Evolutionary conservation across 2,329 filamentous ascomycete genomes (phyloP), one percentile per base, ranked within the genome.

Genomic region (Colletotrichum coccodes): DNA sequence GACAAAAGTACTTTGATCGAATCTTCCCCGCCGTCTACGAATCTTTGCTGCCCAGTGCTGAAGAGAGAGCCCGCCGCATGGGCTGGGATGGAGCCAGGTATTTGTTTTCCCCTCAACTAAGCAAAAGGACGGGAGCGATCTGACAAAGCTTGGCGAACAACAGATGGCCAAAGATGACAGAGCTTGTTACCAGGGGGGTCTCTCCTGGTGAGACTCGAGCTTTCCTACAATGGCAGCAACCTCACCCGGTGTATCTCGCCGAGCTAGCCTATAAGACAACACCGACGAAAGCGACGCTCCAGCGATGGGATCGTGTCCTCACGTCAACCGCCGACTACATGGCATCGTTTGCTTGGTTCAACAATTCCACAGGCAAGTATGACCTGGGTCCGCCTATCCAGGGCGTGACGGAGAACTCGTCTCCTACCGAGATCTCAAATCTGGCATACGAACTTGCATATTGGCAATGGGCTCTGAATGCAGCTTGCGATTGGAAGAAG

Each of bases 181-280:
- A 81, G 30, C 50, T 68, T 1, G 47, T 68, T 0, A 73, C 72
- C 1, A 72, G 71, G 0, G 60, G 65, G 9, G 74, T 72, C 9
- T 70, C 72, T 1, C 73, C 88, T 1, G 88, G 88, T 2, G 85
- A 88, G 70, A 89, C 90, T 72, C 90, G 90, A 73, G 84, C 83
- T 8, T 77, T 90, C 2, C 78, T 90, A 3, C 86, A 89, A 64
- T 90, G 88, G 88, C 88, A 90, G 72, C 88, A 89, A 72, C 87
- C 87, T 7, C 88, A 90, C 73, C 81, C 85, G 0, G 85, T 90
- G 80, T 88, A 87, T 72, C 87, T 90, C 72, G 88, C 88, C 0
- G 87, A 89, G 73, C 77, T 84, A n/a, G 84, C 74, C 2, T 73
- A 72, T 42, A 72, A 73, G 38, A 62, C 71, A 1, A 58, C 58